These are phyloP conservation scores for Tylopilus cervinicoccineus DNA, from an alignment of 768 basidiomycete species.

Conservation along the genomic window DNA sequence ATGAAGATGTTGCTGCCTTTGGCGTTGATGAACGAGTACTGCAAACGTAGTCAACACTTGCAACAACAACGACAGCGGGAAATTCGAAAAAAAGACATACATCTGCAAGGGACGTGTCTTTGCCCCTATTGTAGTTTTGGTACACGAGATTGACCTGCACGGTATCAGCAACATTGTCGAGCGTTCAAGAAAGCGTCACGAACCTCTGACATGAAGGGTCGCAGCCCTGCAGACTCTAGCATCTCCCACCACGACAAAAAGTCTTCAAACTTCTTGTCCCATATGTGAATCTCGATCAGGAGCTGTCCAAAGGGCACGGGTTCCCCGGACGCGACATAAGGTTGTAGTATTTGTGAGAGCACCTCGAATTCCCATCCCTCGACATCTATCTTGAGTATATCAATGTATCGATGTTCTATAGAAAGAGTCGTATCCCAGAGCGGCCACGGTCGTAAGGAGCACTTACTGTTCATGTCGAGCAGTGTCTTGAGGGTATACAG, in stretches of 20 bases:
- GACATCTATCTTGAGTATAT: conserved; percentile 44
- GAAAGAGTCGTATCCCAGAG: not conserved
- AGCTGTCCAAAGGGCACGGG: conserved; percentile 47
- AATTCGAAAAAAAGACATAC: conserved; percentile 23
- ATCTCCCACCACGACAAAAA: conserved; percentile 44
- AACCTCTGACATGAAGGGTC: conserved; percentile 45
- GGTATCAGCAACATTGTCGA: conserved; percentile 1
- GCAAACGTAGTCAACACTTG: conserved; percentile 1
- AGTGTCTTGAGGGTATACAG: conserved; percentile 44
- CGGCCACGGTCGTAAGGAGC: not conserved
- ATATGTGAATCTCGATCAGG: conserved; percentile 42
- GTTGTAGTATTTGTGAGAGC: conserved; percentile 36
- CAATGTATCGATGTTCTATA: conserved; percentile 35
- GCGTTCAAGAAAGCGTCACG: not conserved
- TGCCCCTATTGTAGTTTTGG: conserved; percentile 49
- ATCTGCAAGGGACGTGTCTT: conserved; percentile 47
- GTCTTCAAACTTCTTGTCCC: conserved; percentile 33
- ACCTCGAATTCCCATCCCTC: conserved; percentile 48
- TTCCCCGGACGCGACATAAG: conserved; percentile 32
- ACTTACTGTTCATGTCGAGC: conserved; percentile 41
- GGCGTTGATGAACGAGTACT: conserved; percentile 56
- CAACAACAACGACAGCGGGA: not conserved
- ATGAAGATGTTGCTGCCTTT: conserved; percentile 49
- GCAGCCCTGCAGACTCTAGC: conserved; percentile 43
- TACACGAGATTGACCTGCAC: conserved; percentile 55